These are phyloP conservation scores for Chlamydomonas eustigma DNA, from an alignment of 139 green algal genomes.

Conservation along the genomic window DNA sequence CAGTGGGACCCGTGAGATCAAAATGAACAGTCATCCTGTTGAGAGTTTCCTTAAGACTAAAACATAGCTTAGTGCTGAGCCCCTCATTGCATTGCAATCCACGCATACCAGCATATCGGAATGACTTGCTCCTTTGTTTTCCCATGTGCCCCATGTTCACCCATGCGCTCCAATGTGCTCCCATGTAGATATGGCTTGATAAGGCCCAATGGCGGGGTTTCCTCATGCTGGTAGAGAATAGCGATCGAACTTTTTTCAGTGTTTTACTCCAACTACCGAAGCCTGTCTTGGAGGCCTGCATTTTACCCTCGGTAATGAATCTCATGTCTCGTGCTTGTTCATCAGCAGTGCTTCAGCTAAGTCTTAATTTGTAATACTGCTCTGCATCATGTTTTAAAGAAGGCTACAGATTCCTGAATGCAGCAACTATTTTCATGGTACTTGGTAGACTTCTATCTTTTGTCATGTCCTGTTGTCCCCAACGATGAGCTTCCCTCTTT, in stretches of 20 bases:
- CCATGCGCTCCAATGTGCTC: background rate
- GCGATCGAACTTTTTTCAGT: conserved; percentile 51
- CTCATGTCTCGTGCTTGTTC: conserved; percentile 11
- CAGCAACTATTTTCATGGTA: no score
- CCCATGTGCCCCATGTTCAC: background rate
- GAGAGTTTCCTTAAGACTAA: no score
- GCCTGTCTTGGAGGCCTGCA: conserved; percentile 19
- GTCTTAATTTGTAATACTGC: no score
- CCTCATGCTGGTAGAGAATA: conserved; percentile 62
- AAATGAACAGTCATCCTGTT: no score
- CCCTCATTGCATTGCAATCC: no score
- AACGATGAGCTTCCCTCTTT: background rate
- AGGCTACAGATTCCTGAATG: no score
- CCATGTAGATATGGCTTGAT: conserved; percentile 56
- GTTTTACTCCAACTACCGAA: conserved; percentile 40
- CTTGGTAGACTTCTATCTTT: no score
- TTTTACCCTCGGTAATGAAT: conserved; percentile 8
- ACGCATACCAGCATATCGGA: no score
- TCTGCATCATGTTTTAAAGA: no score
- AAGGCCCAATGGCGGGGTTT: conserved; percentile 73
- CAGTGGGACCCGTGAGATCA: no score
- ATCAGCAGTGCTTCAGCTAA: background rate
- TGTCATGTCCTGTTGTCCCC: no score
- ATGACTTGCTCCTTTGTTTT: background rate
- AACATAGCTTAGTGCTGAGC: no score